Evolutionary conservation across 257 asterid species (phyloP), one percentile per base, ranked within the genome.

Genomic region (Fraxinus excelsior): DNA sequence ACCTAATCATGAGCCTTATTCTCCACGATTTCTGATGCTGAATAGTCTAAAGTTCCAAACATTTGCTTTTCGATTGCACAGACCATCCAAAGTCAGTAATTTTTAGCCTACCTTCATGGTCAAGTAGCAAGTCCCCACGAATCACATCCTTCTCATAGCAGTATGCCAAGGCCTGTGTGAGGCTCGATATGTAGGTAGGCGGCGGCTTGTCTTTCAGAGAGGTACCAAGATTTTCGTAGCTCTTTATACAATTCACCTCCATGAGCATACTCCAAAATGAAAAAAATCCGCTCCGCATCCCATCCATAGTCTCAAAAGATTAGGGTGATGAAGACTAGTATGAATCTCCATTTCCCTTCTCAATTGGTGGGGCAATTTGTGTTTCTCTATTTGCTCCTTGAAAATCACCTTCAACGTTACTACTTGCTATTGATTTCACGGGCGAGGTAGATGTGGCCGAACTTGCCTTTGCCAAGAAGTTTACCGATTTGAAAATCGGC

Each of bases 61-160:
- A 95, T 93, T 95, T 95, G 88, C 76, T 81, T 73, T 73, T 84
- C 64, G 99, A 95, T 82, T 93, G 97, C 35, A 95, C 97, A 28
- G 99, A 95, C 99, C 98, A 95, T 68, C 97, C 96, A 72, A 91
- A 91, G 82, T 95, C 99, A 25, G 97, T 97, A 74, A 95, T 93
- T 83, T 95, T 93, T 83, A 93, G 85, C 72, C 92, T 87, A n/a
- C 96, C 97, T 95, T 91, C 96, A 65, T 96, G 99, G 87, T 96
- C 99, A 29, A 96, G 90, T 69, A 93, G 84, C 90, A 96, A 84
- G 78, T 96, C 99, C 83, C 99, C 86, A 85, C 91, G 98, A 87
- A 96, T 96, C 81, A 93, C 99, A 78, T 91, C 81, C 88, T 91
- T 96, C 82, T 93, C 86, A 53, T 96, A 98, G 74, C 98, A 93